Evolutionary conservation across 148 eudicot species (phyloP).

Genomic region (Rhododendron vialii): DNA sequence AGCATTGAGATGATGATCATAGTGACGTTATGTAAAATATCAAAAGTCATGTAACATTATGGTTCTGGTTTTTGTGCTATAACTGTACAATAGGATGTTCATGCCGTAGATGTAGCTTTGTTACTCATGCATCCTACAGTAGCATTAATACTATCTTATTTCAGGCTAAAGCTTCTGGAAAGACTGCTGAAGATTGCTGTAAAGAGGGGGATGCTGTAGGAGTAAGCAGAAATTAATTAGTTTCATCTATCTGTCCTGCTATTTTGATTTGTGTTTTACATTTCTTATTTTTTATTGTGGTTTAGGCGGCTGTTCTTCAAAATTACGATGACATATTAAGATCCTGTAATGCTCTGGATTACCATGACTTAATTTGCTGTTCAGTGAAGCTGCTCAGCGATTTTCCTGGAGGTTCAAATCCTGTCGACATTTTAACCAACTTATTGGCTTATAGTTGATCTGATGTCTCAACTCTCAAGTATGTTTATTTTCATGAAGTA

Average conservation of each 20-base stretch:
- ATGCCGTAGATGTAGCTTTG: neutral
- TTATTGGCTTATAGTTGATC: neutral
- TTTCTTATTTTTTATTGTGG: constrained; percentile 15
- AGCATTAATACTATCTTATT: constrained; percentile 2
- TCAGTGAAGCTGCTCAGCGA: constrained; percentile 78
- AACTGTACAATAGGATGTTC: neutral
- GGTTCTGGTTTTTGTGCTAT: neutral
- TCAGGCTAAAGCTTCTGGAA: constrained; percentile 94
- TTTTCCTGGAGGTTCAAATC: constrained; percentile 75
- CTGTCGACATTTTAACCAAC: constrained; percentile 9
- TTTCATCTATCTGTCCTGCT: constrained; percentile 5
- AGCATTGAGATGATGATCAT: neutral
- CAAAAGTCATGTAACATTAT: neutral
- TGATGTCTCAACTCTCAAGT: constrained; percentile 8
- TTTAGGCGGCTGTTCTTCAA: constrained; percentile 64
- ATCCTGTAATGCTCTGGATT: constrained; percentile 89
- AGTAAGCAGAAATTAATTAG: constrained; percentile 38
- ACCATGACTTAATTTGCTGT: constrained; percentile 82
- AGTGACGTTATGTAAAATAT: neutral
- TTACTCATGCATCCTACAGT: constrained; percentile 1
- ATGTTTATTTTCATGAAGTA: constrained; percentile 31
- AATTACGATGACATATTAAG: constrained; percentile 59
- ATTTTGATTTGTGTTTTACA: constrained; percentile 9
- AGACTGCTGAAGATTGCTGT: constrained; percentile 51
- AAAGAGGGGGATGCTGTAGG: constrained; percentile 53